phyloP scores from a whole-genome alignment of 2,329 filamentous ascomycete genomes.

The Achaetomium macrosporum region DNA sequence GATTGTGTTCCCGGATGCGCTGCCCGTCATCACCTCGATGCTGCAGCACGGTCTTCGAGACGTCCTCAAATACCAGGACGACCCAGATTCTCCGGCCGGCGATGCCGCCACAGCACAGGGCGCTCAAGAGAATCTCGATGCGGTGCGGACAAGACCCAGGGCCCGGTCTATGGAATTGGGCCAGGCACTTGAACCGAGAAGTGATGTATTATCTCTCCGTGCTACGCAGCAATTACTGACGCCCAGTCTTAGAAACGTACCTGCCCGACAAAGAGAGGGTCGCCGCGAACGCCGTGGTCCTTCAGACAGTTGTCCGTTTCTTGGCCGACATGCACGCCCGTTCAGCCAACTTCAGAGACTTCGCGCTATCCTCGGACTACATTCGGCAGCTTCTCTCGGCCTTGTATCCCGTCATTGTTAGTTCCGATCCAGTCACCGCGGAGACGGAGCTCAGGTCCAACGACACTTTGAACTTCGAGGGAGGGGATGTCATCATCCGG shows the following conservation, averaged over 20 bases:
- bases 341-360: conserved; percentile 75
- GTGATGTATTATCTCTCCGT: conserved; percentile 34
- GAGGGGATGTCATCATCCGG: conserved; percentile 75
- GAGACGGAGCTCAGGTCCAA: conserved; percentile 83
- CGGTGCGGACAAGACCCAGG: conserved; percentile 36
- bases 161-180: conserved; percentile 62
- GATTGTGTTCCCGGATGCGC: conserved; percentile 69
- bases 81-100: conserved; percentile 48
- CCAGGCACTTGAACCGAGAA: conserved; percentile 50
- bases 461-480: conserved; percentile 79
- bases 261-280: conserved; percentile 44
- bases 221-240: conserved; percentile 10
- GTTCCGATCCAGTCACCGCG: conserved; percentile 73
- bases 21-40: conserved; percentile 79
- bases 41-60: conserved; percentile 76
- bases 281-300: conserved; percentile 55
- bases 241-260: conserved; percentile 31
- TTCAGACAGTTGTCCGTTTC: conserved; percentile 74
- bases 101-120: conserved; percentile 23
- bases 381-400: conserved; percentile 71
- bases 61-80: conserved; percentile 56
- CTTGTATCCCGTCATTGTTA: conserved; percentile 83
- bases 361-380: conserved; percentile 73
- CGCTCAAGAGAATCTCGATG: conserved; percentile 23
- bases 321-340: conserved; percentile 71